Percentiles rank a stretch among this genome's conserved stretches.
phyloP scores from a whole-genome alignment of 208 protist species.

The Leptomonas seymouri region DNA sequence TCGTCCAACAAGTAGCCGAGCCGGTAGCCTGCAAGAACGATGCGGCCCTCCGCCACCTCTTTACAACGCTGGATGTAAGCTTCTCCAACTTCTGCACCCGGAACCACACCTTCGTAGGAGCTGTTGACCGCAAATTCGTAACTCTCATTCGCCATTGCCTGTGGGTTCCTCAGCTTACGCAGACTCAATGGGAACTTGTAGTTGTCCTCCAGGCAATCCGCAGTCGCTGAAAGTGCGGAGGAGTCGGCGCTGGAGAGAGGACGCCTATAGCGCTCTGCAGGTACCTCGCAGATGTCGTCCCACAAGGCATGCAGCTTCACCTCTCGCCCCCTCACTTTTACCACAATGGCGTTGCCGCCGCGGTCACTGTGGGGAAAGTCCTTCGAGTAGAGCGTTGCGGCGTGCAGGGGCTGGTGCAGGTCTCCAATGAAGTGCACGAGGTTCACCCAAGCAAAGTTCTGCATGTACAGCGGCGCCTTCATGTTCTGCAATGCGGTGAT shows the following conservation, averaged over 20 bases:
- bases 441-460: conserved; percentile 73
- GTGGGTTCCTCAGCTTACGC: conserved; percentile 22
- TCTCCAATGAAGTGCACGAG: conserved; percentile 87
- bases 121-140: conserved; percentile 63
- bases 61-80: conserved; percentile 63
- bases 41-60: conserved; percentile 47
- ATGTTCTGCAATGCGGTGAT: conserved; percentile 6
- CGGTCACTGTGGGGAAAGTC: conserved; percentile 62
- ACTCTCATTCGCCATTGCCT: conserved; percentile 62
- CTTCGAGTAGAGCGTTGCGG: conserved; percentile 41
- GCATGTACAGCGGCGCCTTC: conserved; percentile 46
- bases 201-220: conserved; percentile 58
- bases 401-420: conserved; percentile 87
- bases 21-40: conserved; percentile 71
- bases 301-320: conserved; percentile 80
- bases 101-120: conserved; percentile 54
- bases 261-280: conserved; percentile 29
- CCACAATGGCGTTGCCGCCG: conserved; percentile 69
- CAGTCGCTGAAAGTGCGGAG: conserved; percentile 36
- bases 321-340: conserved; percentile 31
- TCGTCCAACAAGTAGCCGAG: conserved; percentile 68
- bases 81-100: conserved; percentile 30
- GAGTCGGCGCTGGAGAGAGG: conserved; percentile 52
- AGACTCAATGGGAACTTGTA: conserved; percentile 51
- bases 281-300: conserved; percentile 72